Base-by-base conservation (phyloP, 1,284 basidiomycete genomes). In the Exobasidium cylindrosporum region DNA sequence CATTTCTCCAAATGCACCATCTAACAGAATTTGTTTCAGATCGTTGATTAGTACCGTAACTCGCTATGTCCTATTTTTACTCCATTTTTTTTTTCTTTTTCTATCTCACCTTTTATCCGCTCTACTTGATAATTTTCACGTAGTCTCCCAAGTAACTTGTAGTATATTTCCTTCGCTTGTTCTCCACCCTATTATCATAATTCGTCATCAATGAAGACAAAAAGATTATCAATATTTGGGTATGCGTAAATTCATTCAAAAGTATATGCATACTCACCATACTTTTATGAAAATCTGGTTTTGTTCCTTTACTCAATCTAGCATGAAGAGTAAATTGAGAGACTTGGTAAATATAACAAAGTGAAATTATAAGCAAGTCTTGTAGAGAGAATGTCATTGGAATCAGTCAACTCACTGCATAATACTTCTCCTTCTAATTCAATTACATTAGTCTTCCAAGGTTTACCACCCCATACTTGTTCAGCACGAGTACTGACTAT, bases 321-420 rank as follows among this genome's bases (percentile, higher is more conserved):
- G 77, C 77, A 35, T 74, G 69, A 28, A 78, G 61, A 1, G 77
- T 78, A 55, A 78, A 78, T 43, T 78, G 77, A 6, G 75, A 77
- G 6, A 78, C 74, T 69, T n/a, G 14, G 13, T 13, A 50, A 1
- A 10, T 32, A n/a, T n/a, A n/a, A n/a, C n/a, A n/a, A n/a, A n/a
- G n/a, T n/a, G n/a, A n/a, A n/a, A n/a, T n/a, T n/a, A n/a, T n/a
- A n/a, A n/a, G n/a, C n/a, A n/a, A n/a, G n/a, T n/a, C n/a, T n/a
- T n/a, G n/a, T n/a, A n/a, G n/a, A n/a, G n/a, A n/a, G n/a, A n/a
- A n/a, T n/a, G n/a, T n/a, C n/a, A n/a, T 14, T 14, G 13, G 43
- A 44, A 23, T 44, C 43, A 44, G 43, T 23, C n/a, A 23, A 58
- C 68, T 7, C 35, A 70, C 68, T 66, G 47, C 76, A 78, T 4